phyloP scores from a whole-genome alignment of 192 early-diverging fungal species.

The Umbelopsis sp. region DNA sequence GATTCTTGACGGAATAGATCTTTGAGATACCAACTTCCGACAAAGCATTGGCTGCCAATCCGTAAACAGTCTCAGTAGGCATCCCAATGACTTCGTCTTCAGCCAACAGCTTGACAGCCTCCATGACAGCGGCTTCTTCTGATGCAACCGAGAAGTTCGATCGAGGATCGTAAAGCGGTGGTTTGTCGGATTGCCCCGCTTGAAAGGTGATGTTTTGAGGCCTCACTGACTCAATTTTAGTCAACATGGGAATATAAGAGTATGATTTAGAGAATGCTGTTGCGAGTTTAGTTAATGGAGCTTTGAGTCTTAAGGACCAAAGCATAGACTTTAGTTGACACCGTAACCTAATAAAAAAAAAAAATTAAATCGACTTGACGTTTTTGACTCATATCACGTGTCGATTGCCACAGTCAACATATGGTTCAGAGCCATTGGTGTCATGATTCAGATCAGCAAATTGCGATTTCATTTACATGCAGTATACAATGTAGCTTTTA shows the following conservation, averaged over 20 bases:
- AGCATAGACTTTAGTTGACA: background rate
- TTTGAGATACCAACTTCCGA: slow-evolving; percentile 59
- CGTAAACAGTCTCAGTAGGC: slow-evolving; percentile 99
- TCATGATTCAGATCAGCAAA: too few relatives aligned
- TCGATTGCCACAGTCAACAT: background rate
- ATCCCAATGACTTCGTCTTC: slow-evolving; percentile 76
- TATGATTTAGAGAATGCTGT: background rate
- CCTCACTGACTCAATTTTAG: background rate
- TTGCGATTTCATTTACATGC: too few relatives aligned
- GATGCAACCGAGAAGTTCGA: slow-evolving; percentile 8
- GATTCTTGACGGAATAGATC: slow-evolving; percentile 86
- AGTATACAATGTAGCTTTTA: too few relatives aligned
- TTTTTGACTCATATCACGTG: background rate
- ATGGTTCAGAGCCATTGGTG: too few relatives aligned
- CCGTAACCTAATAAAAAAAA: background rate
- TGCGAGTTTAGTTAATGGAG: background rate
- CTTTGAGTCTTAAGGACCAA: background rate
- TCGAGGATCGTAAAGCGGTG: slow-evolving; percentile 17
- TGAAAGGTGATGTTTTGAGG: slow-evolving; percentile 1
- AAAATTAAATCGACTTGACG: background rate
- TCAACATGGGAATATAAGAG: background rate
- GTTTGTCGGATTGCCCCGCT: background rate
- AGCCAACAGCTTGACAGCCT: slow-evolving; percentile 59
- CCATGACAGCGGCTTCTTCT: slow-evolving; percentile 32
- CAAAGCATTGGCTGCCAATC: slow-evolving; percentile 90